Conservation (phyloP, 108 stramenopile species). For the Cyclotella cryptica region DNA sequence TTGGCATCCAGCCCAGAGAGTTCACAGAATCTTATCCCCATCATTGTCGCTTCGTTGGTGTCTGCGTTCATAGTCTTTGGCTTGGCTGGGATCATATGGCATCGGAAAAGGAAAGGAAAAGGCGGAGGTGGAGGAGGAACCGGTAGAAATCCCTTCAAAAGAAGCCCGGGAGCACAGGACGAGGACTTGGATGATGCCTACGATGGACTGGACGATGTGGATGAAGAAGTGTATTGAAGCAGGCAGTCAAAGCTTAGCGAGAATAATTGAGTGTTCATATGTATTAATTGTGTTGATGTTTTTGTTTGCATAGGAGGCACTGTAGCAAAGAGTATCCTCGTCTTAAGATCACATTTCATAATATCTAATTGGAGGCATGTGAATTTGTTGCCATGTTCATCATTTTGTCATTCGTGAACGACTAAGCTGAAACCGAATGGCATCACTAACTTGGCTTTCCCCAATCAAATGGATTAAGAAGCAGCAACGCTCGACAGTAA, state of each 20-base stretch:
- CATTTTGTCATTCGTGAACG: no score
- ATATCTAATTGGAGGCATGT: no score
- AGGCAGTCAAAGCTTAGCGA: no score
- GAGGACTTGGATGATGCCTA: conserved; percentile 17
- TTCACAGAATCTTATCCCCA: conserved; percentile 31
- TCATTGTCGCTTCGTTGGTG: conserved; percentile 36
- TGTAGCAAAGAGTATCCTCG: no score
- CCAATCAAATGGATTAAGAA: no score
- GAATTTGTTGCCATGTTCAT: no score
- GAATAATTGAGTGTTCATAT: no score
- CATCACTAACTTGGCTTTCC: no score
- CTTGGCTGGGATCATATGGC: conserved; percentile 27
- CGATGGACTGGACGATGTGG: neutral
- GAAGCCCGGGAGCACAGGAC: neutral
- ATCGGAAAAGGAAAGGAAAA: conserved; percentile 19
- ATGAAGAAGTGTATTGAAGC: neutral
- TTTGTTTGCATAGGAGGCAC: no score
- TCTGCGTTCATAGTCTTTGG: conserved; percentile 43
- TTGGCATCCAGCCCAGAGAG: conserved; percentile 1
- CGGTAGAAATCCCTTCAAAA: neutral
- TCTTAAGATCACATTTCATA: no score
- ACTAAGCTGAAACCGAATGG: no score
- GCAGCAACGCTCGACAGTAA: neutral
- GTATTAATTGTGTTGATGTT: no score
- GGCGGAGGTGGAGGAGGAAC: neutral